Base-by-base conservation (phyloP, 129 eudicot species). In the Silybum marianum region DNA sequence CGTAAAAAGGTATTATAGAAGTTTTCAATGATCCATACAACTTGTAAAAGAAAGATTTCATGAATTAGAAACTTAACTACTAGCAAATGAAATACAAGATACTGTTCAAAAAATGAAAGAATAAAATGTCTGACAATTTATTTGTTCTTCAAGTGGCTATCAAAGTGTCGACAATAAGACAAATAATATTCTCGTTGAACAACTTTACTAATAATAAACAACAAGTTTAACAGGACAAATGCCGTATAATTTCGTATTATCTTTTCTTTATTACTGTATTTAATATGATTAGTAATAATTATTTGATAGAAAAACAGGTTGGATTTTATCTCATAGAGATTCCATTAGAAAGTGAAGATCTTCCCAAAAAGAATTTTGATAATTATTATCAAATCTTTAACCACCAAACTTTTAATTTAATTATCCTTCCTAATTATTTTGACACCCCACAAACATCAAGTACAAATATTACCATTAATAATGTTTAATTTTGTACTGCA, bases 321-420 rank as follows among this genome's bases (percentile, higher is more conserved):
- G 73, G n/a, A 72, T 54, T 51, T 19, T 22, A 3, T 40, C 66
- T 75, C 51, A 28, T 69, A 46, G 69, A 79, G 69, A 81, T 81
- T 60, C 84, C 80, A 25, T 65, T 65, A 11, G 28, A 73, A 81
- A 67, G 79, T 63, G 77, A 39, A 74, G n/a, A 81, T 73, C 84
- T 22, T 73, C 73, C 79, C 74, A 12, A 74, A 16, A 74, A 12
- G 25, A 81, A n/a, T 28, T 65, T 66, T 69, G 30, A 74, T 75
- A 67, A 67, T 75, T 9, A 48, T 14, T 48, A 68, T 75, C 80
- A 82, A 46, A 82, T 82, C 85, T 75, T 75, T 24, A 74, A 75
- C 81, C 71, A 68, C 80, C 81, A 74, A 82, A 73, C 67, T 48
- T 19, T 54, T 81, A 66, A 42, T 75, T 44, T 67, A 66, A 74